These are phyloP conservation scores for Syzygium grande DNA, from an alignment of 345 rosid genomes.

Conservation along the genomic window DNA sequence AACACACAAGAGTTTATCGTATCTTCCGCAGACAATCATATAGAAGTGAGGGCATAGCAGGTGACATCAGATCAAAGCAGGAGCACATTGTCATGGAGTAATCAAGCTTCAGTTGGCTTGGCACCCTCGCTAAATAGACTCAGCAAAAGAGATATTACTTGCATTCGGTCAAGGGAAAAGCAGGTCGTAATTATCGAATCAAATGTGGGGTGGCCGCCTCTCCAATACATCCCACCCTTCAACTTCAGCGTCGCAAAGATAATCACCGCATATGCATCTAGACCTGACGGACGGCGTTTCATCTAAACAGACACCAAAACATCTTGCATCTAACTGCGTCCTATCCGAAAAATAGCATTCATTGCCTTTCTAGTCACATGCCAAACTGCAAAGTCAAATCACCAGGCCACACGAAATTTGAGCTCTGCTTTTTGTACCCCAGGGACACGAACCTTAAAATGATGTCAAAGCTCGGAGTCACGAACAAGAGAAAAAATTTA, in stretches of 20 bases:
- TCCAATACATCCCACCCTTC: neutral
- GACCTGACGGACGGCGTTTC: neutral
- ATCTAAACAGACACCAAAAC: neutral
- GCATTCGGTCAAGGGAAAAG: neutral
- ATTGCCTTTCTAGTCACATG: neutral
- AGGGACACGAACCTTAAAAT: neutral
- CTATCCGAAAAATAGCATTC: neutral
- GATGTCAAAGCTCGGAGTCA: neutral
- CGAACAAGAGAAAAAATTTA: neutral
- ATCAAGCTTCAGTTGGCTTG: neutral
- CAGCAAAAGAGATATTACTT: neutral
- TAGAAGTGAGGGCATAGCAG: neutral
- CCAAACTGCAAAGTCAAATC: neutral
- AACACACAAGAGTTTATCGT: neutral
- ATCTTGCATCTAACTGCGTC: neutral
- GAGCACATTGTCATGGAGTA: neutral
- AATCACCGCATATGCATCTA: neutral
- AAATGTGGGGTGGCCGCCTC: neutral
- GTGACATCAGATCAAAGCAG: neutral
- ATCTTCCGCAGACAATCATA: neutral
- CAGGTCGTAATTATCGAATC: neutral
- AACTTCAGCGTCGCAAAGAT: neutral
- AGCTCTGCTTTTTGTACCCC: neutral
- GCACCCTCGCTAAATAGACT: neutral
- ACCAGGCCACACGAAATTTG: neutral